Conservation (phyloP, 2,329 filamentous ascomycete species). For the Pseudogymnoascus sp. region DNA sequence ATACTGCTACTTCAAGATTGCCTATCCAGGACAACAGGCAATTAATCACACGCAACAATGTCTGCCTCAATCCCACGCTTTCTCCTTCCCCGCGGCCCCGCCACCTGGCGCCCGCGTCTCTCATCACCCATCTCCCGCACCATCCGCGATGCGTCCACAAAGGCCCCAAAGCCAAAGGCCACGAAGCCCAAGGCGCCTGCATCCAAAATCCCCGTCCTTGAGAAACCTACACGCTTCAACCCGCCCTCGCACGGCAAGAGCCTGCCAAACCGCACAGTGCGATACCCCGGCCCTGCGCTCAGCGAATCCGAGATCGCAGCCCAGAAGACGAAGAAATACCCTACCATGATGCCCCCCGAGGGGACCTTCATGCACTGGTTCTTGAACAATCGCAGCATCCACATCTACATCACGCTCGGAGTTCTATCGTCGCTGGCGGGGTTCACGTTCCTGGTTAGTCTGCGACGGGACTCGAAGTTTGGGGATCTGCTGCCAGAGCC, state of each 20-base stretch:
- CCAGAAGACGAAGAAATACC: constrained; percentile 69
- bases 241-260: constrained; percentile 82
- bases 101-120: constrained; percentile 42
- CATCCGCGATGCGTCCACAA: constrained; percentile 30
- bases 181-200: constrained; percentile 9
- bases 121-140: constrained; percentile 24
- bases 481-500: constrained; percentile 68
- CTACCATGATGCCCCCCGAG: constrained; percentile 78
- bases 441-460: constrained; percentile 71
- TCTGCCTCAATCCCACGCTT: constrained; percentile 57
- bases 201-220: constrained; percentile 61
- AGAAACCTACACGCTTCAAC: constrained; percentile 82
- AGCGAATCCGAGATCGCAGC: constrained; percentile 57
- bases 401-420: constrained; percentile 70
- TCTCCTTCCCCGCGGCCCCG: constrained; percentile 55
- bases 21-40: neutral
- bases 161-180: constrained; percentile 18
- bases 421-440: constrained; percentile 49
- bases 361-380: constrained; percentile 82
- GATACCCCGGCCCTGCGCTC: constrained; percentile 65
- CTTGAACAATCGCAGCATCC: constrained; percentile 66
- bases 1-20: neutral
- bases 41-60: constrained; percentile 2
- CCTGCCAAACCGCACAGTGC: constrained; percentile 50
- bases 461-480: constrained; percentile 71